A percentile compares a stretch with the other conserved stretches of the same genome.
phyloP scores from a whole-genome alignment of 2,329 filamentous ascomycete genomes.

The Boeremia lycopersici region DNA sequence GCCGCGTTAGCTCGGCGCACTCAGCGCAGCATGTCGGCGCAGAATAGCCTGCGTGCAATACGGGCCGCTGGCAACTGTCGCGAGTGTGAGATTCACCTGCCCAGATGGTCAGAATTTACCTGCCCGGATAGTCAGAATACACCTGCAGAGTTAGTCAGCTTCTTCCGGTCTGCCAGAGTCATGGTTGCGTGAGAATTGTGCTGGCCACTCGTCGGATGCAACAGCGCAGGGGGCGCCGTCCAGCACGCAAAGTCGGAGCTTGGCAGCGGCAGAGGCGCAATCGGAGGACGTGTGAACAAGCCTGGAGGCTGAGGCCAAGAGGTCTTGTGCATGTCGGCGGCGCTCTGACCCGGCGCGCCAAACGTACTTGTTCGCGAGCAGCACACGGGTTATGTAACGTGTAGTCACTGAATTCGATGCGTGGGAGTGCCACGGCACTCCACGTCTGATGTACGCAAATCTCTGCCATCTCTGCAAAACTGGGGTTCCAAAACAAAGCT shows the following conservation, averaged over 20 bases:
- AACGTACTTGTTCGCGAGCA: slow-evolving; percentile 3
- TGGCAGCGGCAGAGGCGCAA: slow-evolving; percentile 15
- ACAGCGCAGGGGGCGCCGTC: not conserved
- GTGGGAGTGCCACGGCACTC: not conserved
- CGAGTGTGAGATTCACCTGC: slow-evolving; percentile 1
- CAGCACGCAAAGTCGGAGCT: slow-evolving; percentile 13
- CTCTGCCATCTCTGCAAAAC: slow-evolving; percentile 10
- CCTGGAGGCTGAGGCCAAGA: slow-evolving; percentile 15
- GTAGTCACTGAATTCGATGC: no score
- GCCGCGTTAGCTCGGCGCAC: slow-evolving; percentile 2
- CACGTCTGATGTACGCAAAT: slow-evolving; percentile 4
- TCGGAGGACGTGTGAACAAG: slow-evolving; percentile 14
- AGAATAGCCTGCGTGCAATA: no score
- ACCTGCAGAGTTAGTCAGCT: no score
- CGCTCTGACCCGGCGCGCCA: not conserved
- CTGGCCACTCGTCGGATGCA: not conserved
- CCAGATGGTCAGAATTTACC: no score
- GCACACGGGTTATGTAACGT: not conserved
- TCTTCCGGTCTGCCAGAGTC: not conserved
- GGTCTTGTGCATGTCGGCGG: slow-evolving; percentile 11
- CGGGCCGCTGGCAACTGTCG: not conserved
- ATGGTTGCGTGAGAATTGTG: slow-evolving; percentile 13
- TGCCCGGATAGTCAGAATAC: no score
- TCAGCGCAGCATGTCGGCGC: no score
- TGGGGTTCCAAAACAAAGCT: slow-evolving; percentile 13